phyloP scores from a whole-genome alignment of 2,329 filamentous ascomycete genomes.

The Aspergillus brasiliensis region DNA sequence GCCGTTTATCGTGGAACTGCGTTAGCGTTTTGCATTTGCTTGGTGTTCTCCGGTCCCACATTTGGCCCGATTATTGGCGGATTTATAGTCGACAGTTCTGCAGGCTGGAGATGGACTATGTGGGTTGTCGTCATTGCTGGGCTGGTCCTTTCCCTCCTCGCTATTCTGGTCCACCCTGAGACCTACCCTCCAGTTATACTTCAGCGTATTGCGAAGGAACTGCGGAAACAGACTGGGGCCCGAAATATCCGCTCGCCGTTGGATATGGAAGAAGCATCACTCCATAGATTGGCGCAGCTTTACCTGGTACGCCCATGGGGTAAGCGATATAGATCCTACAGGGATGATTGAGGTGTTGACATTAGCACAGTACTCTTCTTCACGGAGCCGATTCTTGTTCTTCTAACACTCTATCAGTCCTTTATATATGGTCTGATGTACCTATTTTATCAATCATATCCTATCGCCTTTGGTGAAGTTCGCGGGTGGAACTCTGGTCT shows the following conservation, averaged over 20 bases:
- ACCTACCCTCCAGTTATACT: background rate
- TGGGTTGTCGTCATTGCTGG: constrained; percentile 1
- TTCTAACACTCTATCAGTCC: background rate
- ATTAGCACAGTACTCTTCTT: background rate
- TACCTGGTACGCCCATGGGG: no score
- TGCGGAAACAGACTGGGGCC: background rate
- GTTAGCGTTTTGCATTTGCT: background rate
- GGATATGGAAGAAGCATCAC: background rate
- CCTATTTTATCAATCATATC: background rate
- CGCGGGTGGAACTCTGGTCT: background rate
- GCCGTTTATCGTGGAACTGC: background rate
- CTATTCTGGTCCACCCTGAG: background rate
- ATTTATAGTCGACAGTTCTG: background rate
- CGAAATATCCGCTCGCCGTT: background rate
- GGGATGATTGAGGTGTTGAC: background rate
- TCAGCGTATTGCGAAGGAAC: background rate
- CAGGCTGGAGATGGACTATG: constrained; percentile 1
- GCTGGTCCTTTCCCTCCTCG: background rate
- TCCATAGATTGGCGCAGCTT: no score
- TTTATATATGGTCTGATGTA: background rate
- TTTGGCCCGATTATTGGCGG: constrained; percentile 1
- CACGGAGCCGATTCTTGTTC: background rate
- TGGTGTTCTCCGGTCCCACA: background rate
- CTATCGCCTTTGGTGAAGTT: background rate
- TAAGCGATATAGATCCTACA: no score